Evolutionary conservation across 495 filamentous ascomycete species (phyloP).

Genomic region (Penicillium fimorum): DNA sequence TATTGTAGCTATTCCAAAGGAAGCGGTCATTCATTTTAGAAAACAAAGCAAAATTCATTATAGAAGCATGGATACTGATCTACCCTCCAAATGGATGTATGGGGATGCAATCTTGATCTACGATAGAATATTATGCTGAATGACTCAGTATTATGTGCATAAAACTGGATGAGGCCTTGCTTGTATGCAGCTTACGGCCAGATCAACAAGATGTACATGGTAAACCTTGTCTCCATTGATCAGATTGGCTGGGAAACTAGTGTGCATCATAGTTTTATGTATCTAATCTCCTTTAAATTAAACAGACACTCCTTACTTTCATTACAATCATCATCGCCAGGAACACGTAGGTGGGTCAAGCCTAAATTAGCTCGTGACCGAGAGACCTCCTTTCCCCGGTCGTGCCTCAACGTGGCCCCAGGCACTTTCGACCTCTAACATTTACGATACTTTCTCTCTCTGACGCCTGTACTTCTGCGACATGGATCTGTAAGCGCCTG

Average conservation of each 20-base stretch:
- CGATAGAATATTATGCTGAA: not conserved
- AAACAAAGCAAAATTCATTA: not conserved
- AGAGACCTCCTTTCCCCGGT: conserved; percentile 33
- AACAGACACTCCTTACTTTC: not conserved
- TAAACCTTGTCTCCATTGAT: not conserved
- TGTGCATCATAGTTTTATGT: not conserved
- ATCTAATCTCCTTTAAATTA: not conserved
- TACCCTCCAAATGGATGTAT: not conserved
- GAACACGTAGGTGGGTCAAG: conserved; percentile 29
- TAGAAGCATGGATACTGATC: conserved; percentile 1
- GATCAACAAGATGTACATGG: not conserved
- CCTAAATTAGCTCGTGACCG: conserved; percentile 31
- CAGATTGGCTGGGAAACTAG: not conserved
- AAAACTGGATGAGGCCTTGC: not conserved
- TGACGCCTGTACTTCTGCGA: conserved; percentile 13
- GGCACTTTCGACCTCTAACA: conserved; percentile 4
- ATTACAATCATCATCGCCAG: conserved; percentile 17
- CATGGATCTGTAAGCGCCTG: conserved; percentile 22
- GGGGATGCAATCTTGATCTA: not conserved
- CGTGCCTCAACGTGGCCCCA: conserved; percentile 25
- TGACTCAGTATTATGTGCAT: conserved; percentile 3
- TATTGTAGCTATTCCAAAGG: not conserved
- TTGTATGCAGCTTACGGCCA: conserved; percentile 2
- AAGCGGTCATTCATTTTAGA: not conserved
- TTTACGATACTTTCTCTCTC: conserved; percentile 5